These are phyloP conservation scores for Forsythia suspensa DNA, from an alignment of 257 asterid species.

Conservation along the genomic window DNA sequence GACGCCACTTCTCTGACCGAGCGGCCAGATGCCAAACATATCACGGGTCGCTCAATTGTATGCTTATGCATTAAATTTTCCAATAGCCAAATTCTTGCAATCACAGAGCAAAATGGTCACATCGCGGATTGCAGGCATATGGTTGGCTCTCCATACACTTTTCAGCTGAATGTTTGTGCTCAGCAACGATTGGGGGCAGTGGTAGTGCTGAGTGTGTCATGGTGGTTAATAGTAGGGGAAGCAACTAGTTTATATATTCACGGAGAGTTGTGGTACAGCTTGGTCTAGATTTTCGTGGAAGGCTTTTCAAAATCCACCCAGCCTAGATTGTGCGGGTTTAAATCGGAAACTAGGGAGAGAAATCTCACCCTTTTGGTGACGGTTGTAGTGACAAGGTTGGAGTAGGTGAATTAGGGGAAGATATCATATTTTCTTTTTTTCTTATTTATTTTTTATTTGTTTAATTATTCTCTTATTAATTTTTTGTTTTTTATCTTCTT, in stretches of 20 bases:
- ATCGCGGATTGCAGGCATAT: slow-evolving; percentile 47
- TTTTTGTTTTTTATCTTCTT: too few species aligned
- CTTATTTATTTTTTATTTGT: too few species aligned
- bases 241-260: slow-evolving; percentile 40
- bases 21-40: too few species aligned
- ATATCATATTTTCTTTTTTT: too few species aligned
- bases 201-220: slow-evolving; percentile 44
- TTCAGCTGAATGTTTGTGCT: slow-evolving; percentile 55
- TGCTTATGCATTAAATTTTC: slow-evolving; percentile 61
- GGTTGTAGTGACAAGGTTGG: too few species aligned
- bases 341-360: too few species aligned
- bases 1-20: too few species aligned
- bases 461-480: too few species aligned
- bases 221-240: slow-evolving; percentile 60
- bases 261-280: slow-evolving; percentile 44
- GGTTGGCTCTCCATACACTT: slow-evolving; percentile 38
- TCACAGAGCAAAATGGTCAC: slow-evolving; percentile 64
- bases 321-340: too few species aligned
- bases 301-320: slow-evolving; percentile 44
- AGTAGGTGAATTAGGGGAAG: too few species aligned
- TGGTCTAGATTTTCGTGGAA: slow-evolving; percentile 54
- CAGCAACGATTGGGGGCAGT: slow-evolving; percentile 59
- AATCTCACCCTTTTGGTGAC: too few species aligned
- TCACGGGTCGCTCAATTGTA: slow-evolving; percentile 33
- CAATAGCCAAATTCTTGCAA: slow-evolving; percentile 63